Evolutionary conservation across 2,329 filamentous ascomycete species (phyloP).

Genomic region (Spiromastix sp.): DNA sequence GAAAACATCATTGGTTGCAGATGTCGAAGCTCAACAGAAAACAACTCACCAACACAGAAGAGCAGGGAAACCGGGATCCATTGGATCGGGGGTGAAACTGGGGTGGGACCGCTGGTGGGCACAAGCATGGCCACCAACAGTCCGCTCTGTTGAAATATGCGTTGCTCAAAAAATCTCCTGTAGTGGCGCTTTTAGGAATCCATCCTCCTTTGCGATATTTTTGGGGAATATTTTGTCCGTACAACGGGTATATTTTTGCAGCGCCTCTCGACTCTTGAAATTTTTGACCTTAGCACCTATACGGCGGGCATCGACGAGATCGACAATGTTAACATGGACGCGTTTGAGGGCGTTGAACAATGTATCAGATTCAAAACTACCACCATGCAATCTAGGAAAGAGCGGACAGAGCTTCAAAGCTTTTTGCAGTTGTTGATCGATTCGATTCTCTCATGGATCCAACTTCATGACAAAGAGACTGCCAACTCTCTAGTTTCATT

Average conservation of each 20-base stretch:
- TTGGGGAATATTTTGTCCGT: constrained; percentile 12
- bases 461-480: background rate
- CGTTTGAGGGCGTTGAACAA: constrained; percentile 10
- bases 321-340: constrained; percentile 11
- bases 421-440: background rate
- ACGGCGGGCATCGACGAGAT: constrained; percentile 10
- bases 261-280: constrained; percentile 7
- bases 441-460: background rate
- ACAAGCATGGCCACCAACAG: background rate
- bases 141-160: too few relatives aligned
- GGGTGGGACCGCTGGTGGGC: too few relatives aligned
- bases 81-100: too few relatives aligned
- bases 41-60: too few relatives aligned
- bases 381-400: background rate
- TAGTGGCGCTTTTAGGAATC: constrained; percentile 11
- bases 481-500: background rate
- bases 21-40: too few relatives aligned
- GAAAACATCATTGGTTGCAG: too few relatives aligned
- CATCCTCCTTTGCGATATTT: constrained; percentile 10
- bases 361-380: background rate
- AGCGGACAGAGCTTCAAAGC: background rate
- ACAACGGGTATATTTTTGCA: constrained; percentile 8
- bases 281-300: constrained; percentile 8
- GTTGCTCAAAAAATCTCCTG: constrained; percentile 7
- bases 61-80: too few relatives aligned